Percentiles rank a stretch among this genome's conserved stretches.
Conservation (phyloP, 768 basidiomycete species). For the Fomitopsis serialis region DNA sequence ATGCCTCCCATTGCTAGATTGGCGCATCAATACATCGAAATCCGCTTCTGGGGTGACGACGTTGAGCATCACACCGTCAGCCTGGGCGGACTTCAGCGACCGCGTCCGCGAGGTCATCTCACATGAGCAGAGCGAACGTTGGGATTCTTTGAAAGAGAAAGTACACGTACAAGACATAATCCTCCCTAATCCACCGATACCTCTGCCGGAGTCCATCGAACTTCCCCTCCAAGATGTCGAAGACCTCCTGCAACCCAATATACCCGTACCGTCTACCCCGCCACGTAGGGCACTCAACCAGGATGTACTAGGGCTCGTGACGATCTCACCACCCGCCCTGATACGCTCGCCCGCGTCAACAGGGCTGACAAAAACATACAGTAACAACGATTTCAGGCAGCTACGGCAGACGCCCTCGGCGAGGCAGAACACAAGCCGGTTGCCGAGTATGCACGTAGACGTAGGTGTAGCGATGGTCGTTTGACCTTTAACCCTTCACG, state of each 20-base stretch:
- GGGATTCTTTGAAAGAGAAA: conserved; percentile 29
- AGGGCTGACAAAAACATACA: conserved; percentile 78
- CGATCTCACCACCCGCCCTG: conserved; percentile 66
- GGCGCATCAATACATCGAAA: conserved; percentile 32
- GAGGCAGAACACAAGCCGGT: conserved; percentile 78
- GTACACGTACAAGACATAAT: conserved; percentile 16
- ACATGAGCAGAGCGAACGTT: conserved; percentile 21
- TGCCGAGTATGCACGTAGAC: conserved; percentile 82
- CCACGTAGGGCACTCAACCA: conserved; percentile 42
- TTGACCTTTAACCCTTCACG: conserved; percentile 12
- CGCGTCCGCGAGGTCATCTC: conserved; percentile 26
- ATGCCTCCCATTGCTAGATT: conserved; percentile 36
- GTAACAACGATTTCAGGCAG: conserved; percentile 77
- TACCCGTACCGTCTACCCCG: conserved; percentile 47
- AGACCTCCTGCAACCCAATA: conserved; percentile 38
- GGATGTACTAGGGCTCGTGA: conserved; percentile 56
- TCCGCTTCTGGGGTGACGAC: conserved; percentile 30
- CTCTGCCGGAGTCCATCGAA: conserved; percentile 33
- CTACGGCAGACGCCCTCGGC: conserved; percentile 62
- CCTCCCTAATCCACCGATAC: conserved; percentile 19
- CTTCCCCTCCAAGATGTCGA: conserved; percentile 37
- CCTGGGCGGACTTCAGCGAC: conserved; percentile 43
- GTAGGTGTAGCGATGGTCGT: conserved; percentile 38
- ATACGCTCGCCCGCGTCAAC: conserved; percentile 69
- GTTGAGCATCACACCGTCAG: conserved; percentile 42